Evolutionary conservation across 2,329 filamentous ascomycete species (phyloP), one percentile per base, ranked within the genome.

Genomic region (Penicillium nordicum): DNA sequence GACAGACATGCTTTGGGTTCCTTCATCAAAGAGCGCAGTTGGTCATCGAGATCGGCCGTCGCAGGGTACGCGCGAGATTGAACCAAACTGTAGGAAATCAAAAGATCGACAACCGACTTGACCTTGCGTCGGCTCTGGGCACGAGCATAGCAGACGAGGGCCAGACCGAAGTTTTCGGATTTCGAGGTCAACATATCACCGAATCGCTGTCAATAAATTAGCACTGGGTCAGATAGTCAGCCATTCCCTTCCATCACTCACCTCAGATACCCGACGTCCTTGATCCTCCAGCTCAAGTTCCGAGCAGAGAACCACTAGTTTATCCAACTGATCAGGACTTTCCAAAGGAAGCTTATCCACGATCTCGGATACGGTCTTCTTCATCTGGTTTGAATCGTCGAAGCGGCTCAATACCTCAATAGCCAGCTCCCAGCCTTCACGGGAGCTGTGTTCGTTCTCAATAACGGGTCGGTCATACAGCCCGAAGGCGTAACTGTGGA

Each of bases 401-500:
- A 97, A 82, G 52, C 93, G 85, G 10, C 89, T 89, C 44, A 97
- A 80, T 11, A 96, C 83, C 57, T 91, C 85, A 42, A 97, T 86
- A 0, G 92, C 89, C 68, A 97, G 77, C 75, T 97, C 91, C 93
- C 93, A 97, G 9, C 93, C 92, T 64, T 92, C 87, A 37, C 82
- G 79, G 14, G 74, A 68, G 12, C 73, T 70, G 23, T 66, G 65
- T 32, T 68, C 64, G 55, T 73, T 66, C 29, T 73, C 65, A 18
- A 79, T 65, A 1, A 63, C 63, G 8, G 66, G 63, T 32, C 72
- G 70, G 21, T 72, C 67, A 58, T 74, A 76, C 21, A 93, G 72
- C 25, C 83, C 81, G 49, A 86, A 81, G 0, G 93, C 89, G 72
- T 96, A 97, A 46, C 84, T 78, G 7, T 87, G 82, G 7, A 97